Evolutionary conservation across 192 early-diverging fungal genomes (phyloP), one percentile per base, ranked within the genome.

Genomic region (Podochytrium sp.): DNA sequence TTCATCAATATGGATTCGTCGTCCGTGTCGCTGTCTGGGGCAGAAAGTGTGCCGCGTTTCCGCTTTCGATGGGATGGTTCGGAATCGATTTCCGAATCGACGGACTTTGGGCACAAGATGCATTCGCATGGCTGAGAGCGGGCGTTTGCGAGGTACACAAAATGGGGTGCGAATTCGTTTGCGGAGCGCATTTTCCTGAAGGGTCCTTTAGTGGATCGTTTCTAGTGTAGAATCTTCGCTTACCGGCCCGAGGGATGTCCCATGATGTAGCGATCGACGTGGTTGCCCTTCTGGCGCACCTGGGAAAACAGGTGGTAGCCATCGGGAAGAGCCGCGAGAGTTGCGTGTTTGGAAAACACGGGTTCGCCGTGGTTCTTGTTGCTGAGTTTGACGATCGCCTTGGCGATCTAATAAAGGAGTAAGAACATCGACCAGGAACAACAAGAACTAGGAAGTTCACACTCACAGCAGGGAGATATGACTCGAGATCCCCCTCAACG

Each of bases 221-320:
- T n/a, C n/a, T n/a, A n/a, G n/a, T n/a, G n/a, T n/a, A n/a, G n/a
- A n/a, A n/a, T n/a, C n/a, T n/a, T n/a, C n/a, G n/a, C n/a, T n/a
- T 43, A 65, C 63, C 47, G 63, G 23, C 42, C 63, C 5, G 40
- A 43, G 6, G 63, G 63, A 47, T 65, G 63, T 0, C 63, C 63
- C 6, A 14, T 27, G 47, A 43, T 14, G 30, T 65, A 65, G 6
- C 27, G 6, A 49, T 65, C 63, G 4, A 25, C 29, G 29, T 65
- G 63, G 16, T 49, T 65, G 0, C 14, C 4, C 0, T 10, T 10
- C 7, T 42, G 63, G 27, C 12, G 60, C 18, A 62, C 60, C 12
- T 38, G 14, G 35, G 16, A 6, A 62, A 29, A 38, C 6, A 62
- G 6, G 37, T 62, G n/a, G n/a, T n/a, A 62, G 7, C 35, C 60